A percentile compares a stretch with the other conserved stretches of the same genome.
Conservation (phyloP, 169 alveolate genomes). For the Plasmodium gaboni region DNA sequence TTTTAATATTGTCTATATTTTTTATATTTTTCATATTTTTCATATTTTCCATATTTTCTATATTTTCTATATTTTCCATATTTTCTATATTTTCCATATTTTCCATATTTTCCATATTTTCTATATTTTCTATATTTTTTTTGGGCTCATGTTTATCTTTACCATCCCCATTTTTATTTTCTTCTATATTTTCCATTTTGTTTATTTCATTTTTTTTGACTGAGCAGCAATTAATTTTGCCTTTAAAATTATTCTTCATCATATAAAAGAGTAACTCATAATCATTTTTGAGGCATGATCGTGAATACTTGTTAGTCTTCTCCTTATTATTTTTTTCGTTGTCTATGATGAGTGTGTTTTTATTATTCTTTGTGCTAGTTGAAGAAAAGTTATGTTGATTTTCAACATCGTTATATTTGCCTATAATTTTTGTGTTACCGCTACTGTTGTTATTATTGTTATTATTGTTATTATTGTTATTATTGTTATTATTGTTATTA, state of each 20-base stretch:
- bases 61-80: neutral
- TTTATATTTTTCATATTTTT: too few relatives aligned
- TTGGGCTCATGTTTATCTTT: neutral
- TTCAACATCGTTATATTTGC: neutral
- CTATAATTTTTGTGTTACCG: neutral
- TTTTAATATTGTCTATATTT: too few relatives aligned
- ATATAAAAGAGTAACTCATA: conserved; percentile 50
- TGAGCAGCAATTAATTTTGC: conserved; percentile 54
- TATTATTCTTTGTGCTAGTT: neutral
- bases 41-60: too few relatives aligned
- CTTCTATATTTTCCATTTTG: conserved; percentile 8
- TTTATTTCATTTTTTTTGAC: conserved; percentile 22
- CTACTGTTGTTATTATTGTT: neutral
- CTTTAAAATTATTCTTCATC: conserved; percentile 65
- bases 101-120: too few relatives aligned
- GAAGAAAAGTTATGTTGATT: conserved; percentile 4
- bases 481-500: neutral
- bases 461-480: neutral
- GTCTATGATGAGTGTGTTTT: conserved; percentile 25
- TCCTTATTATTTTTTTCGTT: conserved; percentile 13
- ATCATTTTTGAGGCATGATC: conserved; percentile 39
- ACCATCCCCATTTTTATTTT: neutral
- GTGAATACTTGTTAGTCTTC: conserved; percentile 15
- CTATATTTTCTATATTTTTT: neutral
- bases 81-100: too few relatives aligned